Base-by-base conservation (phyloP, 495 filamentous ascomycete genomes). In the Podospora pseudocomata region DNA sequence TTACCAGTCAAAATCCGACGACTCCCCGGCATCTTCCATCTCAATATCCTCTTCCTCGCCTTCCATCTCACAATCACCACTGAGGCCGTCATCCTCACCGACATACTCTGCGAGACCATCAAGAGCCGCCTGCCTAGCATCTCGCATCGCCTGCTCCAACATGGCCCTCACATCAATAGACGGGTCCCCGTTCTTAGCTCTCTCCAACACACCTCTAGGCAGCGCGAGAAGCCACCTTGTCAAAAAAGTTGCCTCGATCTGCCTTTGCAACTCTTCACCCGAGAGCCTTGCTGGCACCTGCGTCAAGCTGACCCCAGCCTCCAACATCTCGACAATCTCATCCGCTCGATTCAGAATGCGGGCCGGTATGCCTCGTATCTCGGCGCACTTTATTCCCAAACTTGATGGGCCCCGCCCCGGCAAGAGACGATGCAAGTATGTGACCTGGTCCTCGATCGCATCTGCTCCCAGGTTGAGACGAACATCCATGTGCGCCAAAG, bases 401-500 rank as follows among this genome's bases (percentile, higher is more conserved):
- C 93, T 97, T 28, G 89, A 88, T n/a, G 78, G 86, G 70, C 91
- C 94, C 49, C 89, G 86, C 4, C 94, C 94, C 5, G 80, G 76
- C 4, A 78, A 78, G 18, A 86, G 90, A 80, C 89, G 92, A 75
- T 93, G 97, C 0, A 98, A 83, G 78, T 96, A 97, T 0, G 91
- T 94, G 63, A 99, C 86, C 74, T 96, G 92, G 32, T 94, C 87
- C 53, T 89, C 86, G 3, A 79, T 71, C 3, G 82, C 77, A 53
- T 86, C 81, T 6, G 88, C 85, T 11, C 87, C 78, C 18, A 83
- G 78, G 70, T 93, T 87, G 13, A 94, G 77, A 55, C 82, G 85
- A n/a, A 98, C 86, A 70, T 96, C 89, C 96, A 98, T 97, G 70
- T 96, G 90, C 0, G 86, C 92, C 73, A 94, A 91, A 2, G 82